A percentile compares a stretch with the other conserved stretches of the same genome.
phyloP scores from a whole-genome alignment of 2,329 filamentous ascomycete species.

The Diaporthe amygdali region DNA sequence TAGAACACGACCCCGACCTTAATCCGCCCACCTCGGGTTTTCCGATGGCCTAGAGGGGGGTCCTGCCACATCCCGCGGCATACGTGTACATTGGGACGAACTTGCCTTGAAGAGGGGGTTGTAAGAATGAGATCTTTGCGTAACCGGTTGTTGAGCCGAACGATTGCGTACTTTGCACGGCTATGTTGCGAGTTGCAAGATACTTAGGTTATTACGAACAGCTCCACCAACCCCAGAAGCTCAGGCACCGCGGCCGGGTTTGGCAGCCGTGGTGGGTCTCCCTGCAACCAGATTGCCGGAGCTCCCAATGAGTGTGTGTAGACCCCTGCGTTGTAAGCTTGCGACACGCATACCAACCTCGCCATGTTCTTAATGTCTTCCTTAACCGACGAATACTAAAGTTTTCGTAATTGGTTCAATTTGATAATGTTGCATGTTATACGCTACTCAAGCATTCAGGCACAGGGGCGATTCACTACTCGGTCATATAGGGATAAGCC shows the following conservation, averaged over 20 bases:
- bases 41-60: neutral
- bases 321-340: neutral
- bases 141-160: neutral
- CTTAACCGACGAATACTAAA: too few species aligned
- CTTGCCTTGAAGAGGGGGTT: neutral
- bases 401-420: too few species aligned
- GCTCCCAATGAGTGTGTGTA: neutral
- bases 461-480: neutral
- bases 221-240: neutral
- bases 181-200: neutral
- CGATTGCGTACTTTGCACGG: neutral
- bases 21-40: neutral
- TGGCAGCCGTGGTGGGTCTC: neutral
- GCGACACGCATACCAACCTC: neutral
- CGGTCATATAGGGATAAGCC: too few species aligned
- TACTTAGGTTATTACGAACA: neutral
- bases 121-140: neutral
- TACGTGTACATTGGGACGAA: neutral
- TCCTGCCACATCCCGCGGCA: neutral
- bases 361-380: neutral
- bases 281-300: neutral
- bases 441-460: too few species aligned
- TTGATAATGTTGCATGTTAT: neutral
- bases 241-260: conserved; percentile 1
- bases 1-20: conserved; percentile 10